These are phyloP conservation scores for Kitagawia praeruptora DNA, from an alignment of 129 eudicot species.

Conservation along the genomic window DNA sequence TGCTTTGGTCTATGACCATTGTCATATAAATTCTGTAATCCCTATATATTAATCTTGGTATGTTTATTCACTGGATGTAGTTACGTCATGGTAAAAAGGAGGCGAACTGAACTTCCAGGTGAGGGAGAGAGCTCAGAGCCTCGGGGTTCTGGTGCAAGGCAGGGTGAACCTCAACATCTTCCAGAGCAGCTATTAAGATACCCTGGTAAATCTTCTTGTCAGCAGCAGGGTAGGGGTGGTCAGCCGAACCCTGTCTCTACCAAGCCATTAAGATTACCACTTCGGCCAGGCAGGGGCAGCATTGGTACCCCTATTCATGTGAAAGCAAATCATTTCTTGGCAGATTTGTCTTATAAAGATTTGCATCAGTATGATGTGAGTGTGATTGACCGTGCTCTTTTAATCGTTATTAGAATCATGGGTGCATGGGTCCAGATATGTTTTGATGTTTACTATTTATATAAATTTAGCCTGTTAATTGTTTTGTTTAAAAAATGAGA, in stretches of 20 bases:
- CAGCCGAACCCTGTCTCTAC: constrained; percentile 61
- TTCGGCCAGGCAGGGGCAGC: constrained; percentile 84
- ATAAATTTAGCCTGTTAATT: too few species aligned
- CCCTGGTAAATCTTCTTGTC: constrained; percentile 29
- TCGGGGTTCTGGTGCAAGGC: constrained; percentile 44
- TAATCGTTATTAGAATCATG: too few species aligned
- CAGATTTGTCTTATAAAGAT: constrained; percentile 84
- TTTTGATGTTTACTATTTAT: too few species aligned
- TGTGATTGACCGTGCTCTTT: neutral
- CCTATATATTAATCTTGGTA: neutral
- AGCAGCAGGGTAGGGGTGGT: constrained; percentile 37
- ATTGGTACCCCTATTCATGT: constrained; percentile 57
- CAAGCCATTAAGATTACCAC: constrained; percentile 73
- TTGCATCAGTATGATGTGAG: constrained; percentile 90
- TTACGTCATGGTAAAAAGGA: constrained; percentile 71
- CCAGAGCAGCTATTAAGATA: constrained; percentile 3
- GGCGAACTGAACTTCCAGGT: constrained; percentile 50
- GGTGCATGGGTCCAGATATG: too few species aligned
- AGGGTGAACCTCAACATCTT: constrained; percentile 18
- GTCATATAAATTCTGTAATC: too few species aligned
- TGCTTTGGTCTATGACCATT: neutral
- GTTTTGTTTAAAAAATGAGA: too few species aligned
- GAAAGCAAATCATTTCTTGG: constrained; percentile 90
- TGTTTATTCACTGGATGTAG: constrained; percentile 7
- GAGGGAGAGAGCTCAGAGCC: constrained; percentile 50